These are phyloP conservation scores for Falciphora oryzae DNA, from an alignment of 2,329 filamentous ascomycete species.

Conservation along the genomic window DNA sequence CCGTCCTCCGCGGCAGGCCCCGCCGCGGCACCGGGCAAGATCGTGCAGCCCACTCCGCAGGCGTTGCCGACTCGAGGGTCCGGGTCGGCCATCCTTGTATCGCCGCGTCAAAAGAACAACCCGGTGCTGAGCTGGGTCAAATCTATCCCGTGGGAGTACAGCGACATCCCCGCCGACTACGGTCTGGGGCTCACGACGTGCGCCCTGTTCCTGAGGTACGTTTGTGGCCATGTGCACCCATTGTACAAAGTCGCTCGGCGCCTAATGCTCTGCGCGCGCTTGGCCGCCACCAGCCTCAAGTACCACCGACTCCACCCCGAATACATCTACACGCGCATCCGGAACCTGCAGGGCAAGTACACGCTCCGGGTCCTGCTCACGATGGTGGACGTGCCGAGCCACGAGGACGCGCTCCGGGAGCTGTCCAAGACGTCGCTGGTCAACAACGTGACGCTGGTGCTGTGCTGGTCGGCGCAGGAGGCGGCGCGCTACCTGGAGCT, in stretches of 20 bases:
- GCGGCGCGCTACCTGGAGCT: slow-evolving; percentile 90
- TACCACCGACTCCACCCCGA: slow-evolving; percentile 97
- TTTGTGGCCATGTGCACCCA: too few relatives aligned
- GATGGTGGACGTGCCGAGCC: slow-evolving; percentile 93
- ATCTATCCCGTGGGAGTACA: slow-evolving; percentile 84
- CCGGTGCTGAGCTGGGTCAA: slow-evolving; percentile 80
- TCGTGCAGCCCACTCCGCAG: slow-evolving; percentile 86
- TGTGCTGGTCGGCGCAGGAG: slow-evolving; percentile 93
- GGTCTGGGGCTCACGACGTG: slow-evolving; percentile 82
- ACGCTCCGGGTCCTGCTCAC: slow-evolving; percentile 78
- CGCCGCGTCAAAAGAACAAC: slow-evolving; percentile 89
- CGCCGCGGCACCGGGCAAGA: slow-evolving; percentile 38
- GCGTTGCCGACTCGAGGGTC: slow-evolving; percentile 60
- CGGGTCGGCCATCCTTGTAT: slow-evolving; percentile 80
- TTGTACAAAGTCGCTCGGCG: background rate
- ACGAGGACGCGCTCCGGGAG: slow-evolving; percentile 84
- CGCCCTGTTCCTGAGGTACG: slow-evolving; percentile 72
- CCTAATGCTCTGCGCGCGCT: background rate
- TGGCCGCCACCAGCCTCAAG: slow-evolving; percentile 56
- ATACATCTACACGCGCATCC: slow-evolving; percentile 93
- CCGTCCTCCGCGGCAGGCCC: slow-evolving; percentile 4
- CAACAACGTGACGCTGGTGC: slow-evolving; percentile 85
- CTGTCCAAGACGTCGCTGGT: slow-evolving; percentile 87
- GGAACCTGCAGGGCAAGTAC: slow-evolving; percentile 77
- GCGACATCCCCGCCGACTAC: slow-evolving; percentile 93